These are phyloP conservation scores for Acacia pycnantha DNA, from an alignment of 331 rosid species.

Conservation along the genomic window DNA sequence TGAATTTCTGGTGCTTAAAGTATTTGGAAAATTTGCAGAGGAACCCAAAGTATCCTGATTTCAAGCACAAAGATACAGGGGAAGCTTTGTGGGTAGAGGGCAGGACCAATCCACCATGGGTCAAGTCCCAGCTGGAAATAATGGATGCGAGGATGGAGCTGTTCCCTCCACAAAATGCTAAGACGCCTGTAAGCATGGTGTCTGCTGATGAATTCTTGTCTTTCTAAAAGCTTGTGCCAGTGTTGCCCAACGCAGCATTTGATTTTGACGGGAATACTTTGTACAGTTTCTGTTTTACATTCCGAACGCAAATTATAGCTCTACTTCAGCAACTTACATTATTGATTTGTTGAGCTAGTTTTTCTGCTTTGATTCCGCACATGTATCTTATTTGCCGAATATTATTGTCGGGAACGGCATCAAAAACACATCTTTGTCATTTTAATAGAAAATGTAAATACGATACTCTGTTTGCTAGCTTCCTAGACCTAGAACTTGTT, in stretches of 20 bases:
- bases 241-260: background rate
- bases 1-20: conserved; percentile 1
- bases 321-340: background rate
- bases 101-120: conserved; percentile 82
- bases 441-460: background rate
- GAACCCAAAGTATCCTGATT: conserved; percentile 87
- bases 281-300: background rate
- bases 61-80: conserved; percentile 94
- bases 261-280: background rate
- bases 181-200: conserved; percentile 43
- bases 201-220: conserved; percentile 41
- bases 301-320: background rate
- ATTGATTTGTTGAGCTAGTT: background rate
- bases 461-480: background rate
- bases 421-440: background rate
- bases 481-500: background rate
- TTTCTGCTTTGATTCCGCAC: background rate
- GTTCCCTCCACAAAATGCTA: conserved; percentile 40
- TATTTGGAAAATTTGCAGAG: conserved; percentile 50
- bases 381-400: background rate
- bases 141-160: conserved; percentile 67
- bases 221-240: conserved; percentile 27
- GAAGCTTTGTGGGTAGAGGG: conserved; percentile 93
- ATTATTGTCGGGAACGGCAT: background rate
- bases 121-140: conserved; percentile 79